Conservation (phyloP, 2,329 filamentous ascomycete genomes). For the Cercospora zeina region DNA sequence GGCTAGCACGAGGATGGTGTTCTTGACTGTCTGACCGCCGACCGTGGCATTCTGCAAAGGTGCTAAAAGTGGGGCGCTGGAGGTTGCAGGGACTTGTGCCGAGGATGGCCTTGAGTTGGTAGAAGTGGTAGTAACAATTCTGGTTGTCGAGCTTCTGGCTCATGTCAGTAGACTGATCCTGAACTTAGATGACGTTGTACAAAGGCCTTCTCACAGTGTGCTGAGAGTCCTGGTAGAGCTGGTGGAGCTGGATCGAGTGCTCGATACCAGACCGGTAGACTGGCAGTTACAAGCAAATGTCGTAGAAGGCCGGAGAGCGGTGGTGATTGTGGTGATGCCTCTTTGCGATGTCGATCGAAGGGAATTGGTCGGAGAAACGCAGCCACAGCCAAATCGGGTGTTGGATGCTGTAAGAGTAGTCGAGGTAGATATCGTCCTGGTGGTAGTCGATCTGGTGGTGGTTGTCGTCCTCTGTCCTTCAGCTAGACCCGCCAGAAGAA, state of each 20-base stretch:
- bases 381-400: constrained; percentile 12
- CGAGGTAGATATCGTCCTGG: constrained; percentile 8
- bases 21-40: constrained; percentile 4
- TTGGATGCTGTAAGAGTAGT: constrained; percentile 15
- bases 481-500: not conserved
- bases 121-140: not conserved
- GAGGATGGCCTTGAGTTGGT: not conserved
- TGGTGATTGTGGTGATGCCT: constrained; percentile 7
- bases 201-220: not conserved
- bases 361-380: constrained; percentile 12
- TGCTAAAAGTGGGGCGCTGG: not conserved
- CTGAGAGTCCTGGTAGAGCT: not conserved
- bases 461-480: constrained; percentile 5
- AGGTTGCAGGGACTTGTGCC: not conserved
- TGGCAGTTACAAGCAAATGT: constrained; percentile 14
- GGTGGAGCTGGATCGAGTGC: not conserved
- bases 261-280: constrained; percentile 4
- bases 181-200: not conserved
- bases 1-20: constrained; percentile 15
- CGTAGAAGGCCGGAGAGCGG: not conserved
- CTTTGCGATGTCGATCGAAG: not conserved
- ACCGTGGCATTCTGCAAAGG: not conserved
- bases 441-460: not conserved
- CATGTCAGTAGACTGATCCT: not conserved
- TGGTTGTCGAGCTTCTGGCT: not conserved